These are phyloP conservation scores for Lantana camara DNA, from an alignment of 257 asterid genomes.

Conservation along the genomic window DNA sequence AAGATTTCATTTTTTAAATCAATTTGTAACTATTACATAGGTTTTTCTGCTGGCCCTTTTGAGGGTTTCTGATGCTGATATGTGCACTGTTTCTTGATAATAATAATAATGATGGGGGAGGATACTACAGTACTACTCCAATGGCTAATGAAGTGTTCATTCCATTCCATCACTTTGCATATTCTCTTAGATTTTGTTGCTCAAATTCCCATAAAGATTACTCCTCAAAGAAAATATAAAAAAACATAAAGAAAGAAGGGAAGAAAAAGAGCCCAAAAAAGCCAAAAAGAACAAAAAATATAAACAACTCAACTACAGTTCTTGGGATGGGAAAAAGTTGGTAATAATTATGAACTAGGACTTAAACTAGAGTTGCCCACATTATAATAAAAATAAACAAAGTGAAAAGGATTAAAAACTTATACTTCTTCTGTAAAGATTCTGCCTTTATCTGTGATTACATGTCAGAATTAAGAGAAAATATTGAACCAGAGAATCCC, in stretches of 20 bases:
- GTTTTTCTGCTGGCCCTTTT: conserved; percentile 31
- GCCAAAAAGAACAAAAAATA: background rate
- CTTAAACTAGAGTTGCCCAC: conserved; percentile 41
- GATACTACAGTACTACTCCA: no score
- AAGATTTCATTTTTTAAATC: conserved; percentile 33
- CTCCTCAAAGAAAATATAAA: no score
- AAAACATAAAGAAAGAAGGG: conserved; percentile 1
- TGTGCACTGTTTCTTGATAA: conserved; percentile 38
- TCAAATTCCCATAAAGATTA: conserved; percentile 47
- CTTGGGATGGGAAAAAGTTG: conserved; percentile 58
- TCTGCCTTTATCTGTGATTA: conserved; percentile 40
- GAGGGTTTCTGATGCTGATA: conserved; percentile 47
- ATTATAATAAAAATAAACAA: conserved; percentile 14
- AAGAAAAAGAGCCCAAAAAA: conserved; percentile 1
- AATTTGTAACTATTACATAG: conserved; percentile 33
- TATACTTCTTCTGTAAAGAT: conserved; percentile 52
- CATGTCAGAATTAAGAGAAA: conserved; percentile 44
- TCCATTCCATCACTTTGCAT: conserved; percentile 18
- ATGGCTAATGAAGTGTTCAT: conserved; percentile 16
- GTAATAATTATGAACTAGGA: conserved; percentile 39
- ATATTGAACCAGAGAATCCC: conserved; percentile 57
- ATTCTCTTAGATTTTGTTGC: conserved; percentile 16
- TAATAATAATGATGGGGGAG: conserved; percentile 32
- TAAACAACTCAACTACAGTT: conserved; percentile 51
- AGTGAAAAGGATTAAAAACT: conserved; percentile 26